Evolutionary conservation across 306 rosid genomes (phyloP), one percentile per base, ranked within the genome.

Genomic region (Cucumis hystrix): DNA sequence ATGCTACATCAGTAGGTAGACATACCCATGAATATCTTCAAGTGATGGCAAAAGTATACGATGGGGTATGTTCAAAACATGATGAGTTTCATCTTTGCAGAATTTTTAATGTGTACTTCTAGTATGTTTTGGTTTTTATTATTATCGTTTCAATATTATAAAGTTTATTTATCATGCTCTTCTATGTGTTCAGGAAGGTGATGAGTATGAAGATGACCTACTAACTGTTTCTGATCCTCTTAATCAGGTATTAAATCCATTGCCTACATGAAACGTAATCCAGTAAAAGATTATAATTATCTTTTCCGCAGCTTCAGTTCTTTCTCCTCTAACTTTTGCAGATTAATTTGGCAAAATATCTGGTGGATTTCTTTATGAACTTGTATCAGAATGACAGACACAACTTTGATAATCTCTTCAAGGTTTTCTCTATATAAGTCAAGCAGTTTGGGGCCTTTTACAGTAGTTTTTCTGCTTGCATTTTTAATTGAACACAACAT

Each of bases 221-320:
- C 82, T 90, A 51, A 81, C 87, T 78, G 87, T 87, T 30, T 88
- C 93, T 0, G 98, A 94, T 84, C 97, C 98, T 73, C 93, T 94
- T 61, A 89, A 89, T 79, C 95, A 94, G 95, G 98, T 94, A 75
- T 17, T 23, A 28, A 47, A 47, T 79, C 21, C 18, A 33, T 68
- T 54, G 23, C 41, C 41, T 23, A 47, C 7, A 21, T 79, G 57
- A 12, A 14, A 15, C 64, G 16, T 67, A 61, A 74, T 61, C 17
- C 52, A 20, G 37, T 66, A 35, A 49, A 73, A 60, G 17, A 77
- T 41, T 41, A 75, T 47, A 25, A 60, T 76, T 4, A 13, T 45
- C 28, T 61, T 35, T 16, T 45, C 63, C 30, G 54, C 51, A 58
- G 39, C 56, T 58, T 77, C 21, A 47, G 2, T 67, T 30, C 25